Percentiles rank a stretch among this genome's conserved stretches.
Evolutionary conservation across 106 monocot species (phyloP).

Genomic region (Amphibolis antarctica): DNA sequence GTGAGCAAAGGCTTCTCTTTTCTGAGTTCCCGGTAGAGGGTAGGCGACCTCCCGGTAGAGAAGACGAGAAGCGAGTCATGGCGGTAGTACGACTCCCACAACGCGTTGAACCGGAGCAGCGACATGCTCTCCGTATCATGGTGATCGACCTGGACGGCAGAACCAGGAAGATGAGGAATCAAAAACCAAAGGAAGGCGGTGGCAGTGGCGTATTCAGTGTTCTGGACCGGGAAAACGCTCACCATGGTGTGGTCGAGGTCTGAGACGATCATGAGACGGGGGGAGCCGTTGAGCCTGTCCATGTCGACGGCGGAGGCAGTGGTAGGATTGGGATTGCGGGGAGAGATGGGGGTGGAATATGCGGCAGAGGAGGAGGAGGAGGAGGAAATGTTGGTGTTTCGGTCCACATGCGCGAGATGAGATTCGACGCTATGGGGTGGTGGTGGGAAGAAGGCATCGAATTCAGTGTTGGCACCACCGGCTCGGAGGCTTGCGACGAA

Average conservation of each 20-base stretch:
- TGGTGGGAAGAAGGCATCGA: no score
- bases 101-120: slow-evolving; percentile 22
- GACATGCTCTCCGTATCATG: slow-evolving; percentile 16
- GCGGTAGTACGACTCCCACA: slow-evolving; percentile 24
- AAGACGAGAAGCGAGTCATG: slow-evolving; percentile 22
- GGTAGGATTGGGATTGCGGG: neutral
- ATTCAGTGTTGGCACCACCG: no score
- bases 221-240: neutral
- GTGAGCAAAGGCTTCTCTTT: slow-evolving; percentile 13
- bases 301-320: slow-evolving; percentile 10
- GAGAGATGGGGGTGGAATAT: neutral
- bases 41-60: slow-evolving; percentile 25
- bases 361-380: neutral
- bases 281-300: slow-evolving; percentile 46
- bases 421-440: no score
- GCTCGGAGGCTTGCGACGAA: no score
- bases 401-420: no score
- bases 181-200: neutral
- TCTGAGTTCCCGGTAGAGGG: slow-evolving; percentile 12
- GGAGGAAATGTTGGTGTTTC: slow-evolving; percentile 1
- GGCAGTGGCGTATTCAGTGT: no score
- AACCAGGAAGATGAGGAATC: neutral
- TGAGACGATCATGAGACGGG: slow-evolving; percentile 78
- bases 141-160: slow-evolving; percentile 19
- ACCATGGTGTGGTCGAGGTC: slow-evolving; percentile 96